Evolutionary conservation across 1,284 basidiomycete species (phyloP).

Genomic region (Neonothopanus nambi): DNA sequence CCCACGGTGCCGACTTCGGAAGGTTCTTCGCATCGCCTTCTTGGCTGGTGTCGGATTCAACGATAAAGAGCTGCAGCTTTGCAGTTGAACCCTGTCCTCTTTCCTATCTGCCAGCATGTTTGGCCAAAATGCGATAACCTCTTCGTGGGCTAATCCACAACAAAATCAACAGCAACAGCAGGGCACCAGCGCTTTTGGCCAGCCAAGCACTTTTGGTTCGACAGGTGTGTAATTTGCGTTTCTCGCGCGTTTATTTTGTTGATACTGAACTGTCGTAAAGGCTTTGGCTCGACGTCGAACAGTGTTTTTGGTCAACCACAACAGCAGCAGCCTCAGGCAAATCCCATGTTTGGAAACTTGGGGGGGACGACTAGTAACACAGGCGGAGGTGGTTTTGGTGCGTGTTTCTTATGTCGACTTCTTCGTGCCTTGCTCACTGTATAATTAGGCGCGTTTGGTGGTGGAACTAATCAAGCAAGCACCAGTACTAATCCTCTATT

Average conservation of each 20-base stretch:
- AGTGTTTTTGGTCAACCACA: conserved; percentile 47
- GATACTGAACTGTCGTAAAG: conserved; percentile 24
- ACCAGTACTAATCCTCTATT: conserved; percentile 50
- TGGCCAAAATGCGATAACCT: conserved; percentile 46
- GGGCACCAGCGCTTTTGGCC: conserved; percentile 44
- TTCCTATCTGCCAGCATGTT: conserved; percentile 48
- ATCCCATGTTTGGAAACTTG: conserved; percentile 77
- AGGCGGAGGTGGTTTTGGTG: conserved; percentile 59
- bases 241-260: conserved; percentile 24
- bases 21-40: too few relatives aligned
- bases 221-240: conserved; percentile 31
- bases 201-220: conserved; percentile 44
- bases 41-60: too few relatives aligned
- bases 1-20: too few relatives aligned
- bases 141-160: conserved; percentile 64
- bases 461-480: conserved; percentile 34
- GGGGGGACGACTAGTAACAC: conserved; percentile 37
- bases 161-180: conserved; percentile 44
- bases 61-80: neutral
- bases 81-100: neutral
- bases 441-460: conserved; percentile 59
- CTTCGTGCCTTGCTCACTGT: conserved; percentile 19
- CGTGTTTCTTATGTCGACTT: conserved; percentile 29
- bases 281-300: conserved; percentile 37
- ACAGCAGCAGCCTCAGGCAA: conserved; percentile 64